A percentile compares a stretch with the other conserved stretches of the same genome.
phyloP scores from a whole-genome alignment of 2,329 filamentous ascomycete genomes.

The Cercospora citrullina region DNA sequence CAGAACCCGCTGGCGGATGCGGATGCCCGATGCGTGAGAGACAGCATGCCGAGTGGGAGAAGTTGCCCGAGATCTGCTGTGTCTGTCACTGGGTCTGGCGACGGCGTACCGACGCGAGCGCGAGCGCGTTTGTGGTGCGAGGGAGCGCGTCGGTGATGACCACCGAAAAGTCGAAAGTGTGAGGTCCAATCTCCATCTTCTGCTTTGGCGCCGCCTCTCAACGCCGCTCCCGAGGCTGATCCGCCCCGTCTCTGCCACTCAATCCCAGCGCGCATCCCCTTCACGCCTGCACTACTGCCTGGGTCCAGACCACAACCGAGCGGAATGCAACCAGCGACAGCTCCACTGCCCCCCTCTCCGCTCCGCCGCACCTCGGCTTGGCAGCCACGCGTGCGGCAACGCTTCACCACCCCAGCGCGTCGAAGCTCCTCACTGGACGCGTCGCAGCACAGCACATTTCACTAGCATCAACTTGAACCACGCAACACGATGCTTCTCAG shows the following conservation, averaged over 20 bases:
- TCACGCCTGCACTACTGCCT: not conserved
- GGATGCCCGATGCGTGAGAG: not conserved
- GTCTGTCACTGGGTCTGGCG: not conserved
- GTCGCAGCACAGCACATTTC: not conserved
- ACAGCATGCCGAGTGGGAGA: not conserved
- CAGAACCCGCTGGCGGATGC: not conserved
- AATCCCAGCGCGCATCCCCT: not conserved
- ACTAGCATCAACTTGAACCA: not conserved
- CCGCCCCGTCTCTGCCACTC: not conserved
- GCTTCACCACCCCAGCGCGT: not conserved
- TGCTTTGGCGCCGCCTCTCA: not conserved
- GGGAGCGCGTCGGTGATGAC: not conserved
- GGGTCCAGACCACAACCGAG: not conserved
- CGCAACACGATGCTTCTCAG: not conserved
- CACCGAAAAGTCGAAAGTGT: not conserved
- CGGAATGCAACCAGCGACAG: not conserved
- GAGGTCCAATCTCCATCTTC: not conserved
- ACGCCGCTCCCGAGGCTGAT: not conserved
- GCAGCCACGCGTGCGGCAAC: not conserved
- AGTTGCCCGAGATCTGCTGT: not conserved
- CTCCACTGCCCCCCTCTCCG: not conserved
- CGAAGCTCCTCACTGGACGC: not conserved
- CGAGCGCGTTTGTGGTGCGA: not conserved
- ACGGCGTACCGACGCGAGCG: not conserved
- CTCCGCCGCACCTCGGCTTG: not conserved